Base-by-base conservation (phyloP, 2,329 filamentous ascomycete species). In the Apiospora hydei region DNA sequence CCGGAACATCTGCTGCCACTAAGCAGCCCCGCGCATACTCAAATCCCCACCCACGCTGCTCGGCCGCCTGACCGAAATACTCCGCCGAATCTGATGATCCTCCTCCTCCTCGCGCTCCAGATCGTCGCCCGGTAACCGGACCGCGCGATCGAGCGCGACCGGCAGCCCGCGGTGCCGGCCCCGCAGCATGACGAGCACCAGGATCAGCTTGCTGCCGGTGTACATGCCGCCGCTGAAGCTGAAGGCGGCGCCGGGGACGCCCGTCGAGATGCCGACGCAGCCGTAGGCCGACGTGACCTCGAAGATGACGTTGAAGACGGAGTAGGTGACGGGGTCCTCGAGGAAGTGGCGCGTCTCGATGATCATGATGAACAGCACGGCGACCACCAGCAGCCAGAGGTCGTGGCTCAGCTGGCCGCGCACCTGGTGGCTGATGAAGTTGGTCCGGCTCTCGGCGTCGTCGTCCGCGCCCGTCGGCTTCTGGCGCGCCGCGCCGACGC, bases 321-420 rank as follows among this genome's bases (percentile, higher is more conserved):
- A 87, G 78, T 86, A 91, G 53, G 78, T 86, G 11, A 81, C 80
- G 0, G 89, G 88, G 70, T 89, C 84, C 6, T 78, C 76, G 1
- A 85, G 81, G 70, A 89, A 90, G 71, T 89, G 86, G 6, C 82
- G 80, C 3, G 87, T 88, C 78, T 93, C 91, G 67, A 91, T 89
- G 51, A 88, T 85, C 70, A 86, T 85, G 71, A 93, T 90, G 44
- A 90, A 79, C 69, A 92, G 84, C 16, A 91, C 85, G 2, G 89
- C 88, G 0, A 92, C 80, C 3, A 89, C 86, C 18, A 93, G 87
- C 83, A 87, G 90, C 90, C 91, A 92, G 21, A 93, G 83, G 76
- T 93, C 91, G 78, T 92, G 89, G 43, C 89, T 88, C 1, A 93
- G 85, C 78, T 93, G 91, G 7, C 87, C 87, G n/a, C 89, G 87